Conservation (phyloP, 75 land plant species). For the Selaginella tamariscina region DNA sequence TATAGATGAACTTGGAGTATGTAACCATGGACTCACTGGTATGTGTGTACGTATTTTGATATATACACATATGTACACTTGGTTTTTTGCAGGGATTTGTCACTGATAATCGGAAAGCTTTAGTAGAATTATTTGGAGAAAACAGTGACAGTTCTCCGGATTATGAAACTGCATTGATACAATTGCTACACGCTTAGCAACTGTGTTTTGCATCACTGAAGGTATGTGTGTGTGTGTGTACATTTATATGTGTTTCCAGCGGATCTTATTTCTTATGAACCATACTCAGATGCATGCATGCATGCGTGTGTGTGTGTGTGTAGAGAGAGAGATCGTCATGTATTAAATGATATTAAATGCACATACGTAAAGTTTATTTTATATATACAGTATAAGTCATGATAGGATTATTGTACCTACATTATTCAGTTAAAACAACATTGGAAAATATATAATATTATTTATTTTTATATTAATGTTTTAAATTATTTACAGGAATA, state of each 20-base stretch:
- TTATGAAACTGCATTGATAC: constrained; percentile 54
- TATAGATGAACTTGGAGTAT: constrained; percentile 98
- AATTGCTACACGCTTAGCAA: constrained; percentile 73
- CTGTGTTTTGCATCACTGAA: constrained; percentile 87
- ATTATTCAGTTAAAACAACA: too few relatives aligned
- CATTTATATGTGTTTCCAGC: background rate
- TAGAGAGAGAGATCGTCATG: too few relatives aligned
- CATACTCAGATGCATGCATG: too few relatives aligned
- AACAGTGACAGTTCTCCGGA: constrained; percentile 42
- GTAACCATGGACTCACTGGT: constrained; percentile 89
- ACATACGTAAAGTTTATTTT: too few relatives aligned
- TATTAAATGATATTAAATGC: too few relatives aligned
- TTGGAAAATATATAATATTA: too few relatives aligned
- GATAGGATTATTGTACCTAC: too few relatives aligned
- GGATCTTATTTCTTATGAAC: too few relatives aligned
- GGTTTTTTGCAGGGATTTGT: constrained; percentile 76
- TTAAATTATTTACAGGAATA: constrained; percentile 59
- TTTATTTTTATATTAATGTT: too few relatives aligned
- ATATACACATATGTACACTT: too few relatives aligned
- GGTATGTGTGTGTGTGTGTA: constrained; percentile 27
- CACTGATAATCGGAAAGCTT: constrained; percentile 70
- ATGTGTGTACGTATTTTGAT: background rate
- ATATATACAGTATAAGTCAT: too few relatives aligned
- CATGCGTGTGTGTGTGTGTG: too few relatives aligned
- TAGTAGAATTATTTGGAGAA: constrained; percentile 82